These are phyloP conservation scores for Hemerocallis citrina DNA, from an alignment of 106 monocot genomes.

Conservation along the genomic window DNA sequence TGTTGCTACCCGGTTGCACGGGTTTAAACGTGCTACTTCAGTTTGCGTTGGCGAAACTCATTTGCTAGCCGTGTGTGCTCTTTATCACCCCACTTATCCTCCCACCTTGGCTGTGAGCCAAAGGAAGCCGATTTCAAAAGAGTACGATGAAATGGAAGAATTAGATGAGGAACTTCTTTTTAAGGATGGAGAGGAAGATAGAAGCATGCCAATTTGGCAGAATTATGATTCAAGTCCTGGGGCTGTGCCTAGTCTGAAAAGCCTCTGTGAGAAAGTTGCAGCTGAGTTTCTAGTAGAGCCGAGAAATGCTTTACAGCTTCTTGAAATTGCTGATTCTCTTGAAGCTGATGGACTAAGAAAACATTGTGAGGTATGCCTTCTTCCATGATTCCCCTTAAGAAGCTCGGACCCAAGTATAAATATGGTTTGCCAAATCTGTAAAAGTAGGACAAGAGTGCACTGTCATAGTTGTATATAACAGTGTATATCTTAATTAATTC, in stretches of 20 bases:
- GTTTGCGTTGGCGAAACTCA: conserved; percentile 98
- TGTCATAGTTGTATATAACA: no score
- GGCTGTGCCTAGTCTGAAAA: conserved; percentile 70
- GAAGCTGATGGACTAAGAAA: conserved; percentile 69
- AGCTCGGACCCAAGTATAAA: background rate
- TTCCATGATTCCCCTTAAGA: background rate
- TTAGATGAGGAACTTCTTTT: conserved; percentile 70
- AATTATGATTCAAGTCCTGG: conserved; percentile 8
- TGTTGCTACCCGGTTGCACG: conserved; percentile 62
- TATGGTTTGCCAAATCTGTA: no score
- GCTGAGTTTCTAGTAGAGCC: conserved; percentile 79
- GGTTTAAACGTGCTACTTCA: conserved; percentile 74
- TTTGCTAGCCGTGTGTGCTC: conserved; percentile 59
- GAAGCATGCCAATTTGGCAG: conserved; percentile 9
- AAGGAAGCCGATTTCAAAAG: conserved; percentile 12
- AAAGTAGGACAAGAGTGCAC: no score
- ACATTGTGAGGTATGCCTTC: conserved; percentile 69
- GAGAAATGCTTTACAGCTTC: conserved; percentile 72
- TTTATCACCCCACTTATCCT: conserved; percentile 65
- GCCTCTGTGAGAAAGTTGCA: conserved; percentile 84
- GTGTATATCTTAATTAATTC: no score
- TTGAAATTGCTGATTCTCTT: conserved; percentile 92
- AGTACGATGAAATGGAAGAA: conserved; percentile 43
- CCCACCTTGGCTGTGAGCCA: conserved; percentile 9
- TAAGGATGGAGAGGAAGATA: conserved; percentile 23